Evolutionary conservation across 1,284 basidiomycete species (phyloP).

Genomic region (Ceratobasidium sp.): DNA sequence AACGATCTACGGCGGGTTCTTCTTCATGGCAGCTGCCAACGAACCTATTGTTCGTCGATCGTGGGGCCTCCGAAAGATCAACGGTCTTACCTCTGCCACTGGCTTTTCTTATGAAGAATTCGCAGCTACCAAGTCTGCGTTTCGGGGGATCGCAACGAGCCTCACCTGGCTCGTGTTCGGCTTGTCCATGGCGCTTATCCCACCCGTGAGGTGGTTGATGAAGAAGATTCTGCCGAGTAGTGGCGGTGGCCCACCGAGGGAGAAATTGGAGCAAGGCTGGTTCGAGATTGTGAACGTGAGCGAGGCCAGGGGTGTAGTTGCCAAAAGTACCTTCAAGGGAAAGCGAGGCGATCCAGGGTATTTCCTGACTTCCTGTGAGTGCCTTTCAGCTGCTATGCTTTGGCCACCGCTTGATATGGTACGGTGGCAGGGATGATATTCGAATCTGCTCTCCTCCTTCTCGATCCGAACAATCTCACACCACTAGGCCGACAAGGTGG

Average conservation of each 20-base stretch:
- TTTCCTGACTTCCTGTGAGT: slow-evolving; percentile 65
- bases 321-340: slow-evolving; percentile 66
- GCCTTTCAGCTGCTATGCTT: not conserved
- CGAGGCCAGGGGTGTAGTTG: slow-evolving; percentile 57
- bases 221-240: slow-evolving; percentile 60
- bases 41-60: slow-evolving; percentile 76
- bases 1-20: slow-evolving; percentile 62
- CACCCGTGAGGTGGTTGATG: slow-evolving; percentile 55
- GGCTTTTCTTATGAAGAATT: slow-evolving; percentile 80
- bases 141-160: slow-evolving; percentile 57
- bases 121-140: slow-evolving; percentile 53
- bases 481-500: slow-evolving; percentile 69
- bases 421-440: slow-evolving; percentile 70
- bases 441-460: slow-evolving; percentile 75
- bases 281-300: slow-evolving; percentile 65
- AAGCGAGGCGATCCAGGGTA: slow-evolving; percentile 80
- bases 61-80: slow-evolving; percentile 65
- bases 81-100: not conserved
- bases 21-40: slow-evolving; percentile 70
- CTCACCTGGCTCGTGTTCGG: slow-evolving; percentile 51
- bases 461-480: slow-evolving; percentile 61
- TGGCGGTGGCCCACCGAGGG: slow-evolving; percentile 68
- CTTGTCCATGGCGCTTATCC: slow-evolving; percentile 44
- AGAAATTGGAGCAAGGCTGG: slow-evolving; percentile 65
- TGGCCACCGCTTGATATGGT: not conserved